Percentiles rank a stretch among this genome's conserved stretches.
phyloP scores from a whole-genome alignment of 805 yeast species.

The Pichia insulana region DNA sequence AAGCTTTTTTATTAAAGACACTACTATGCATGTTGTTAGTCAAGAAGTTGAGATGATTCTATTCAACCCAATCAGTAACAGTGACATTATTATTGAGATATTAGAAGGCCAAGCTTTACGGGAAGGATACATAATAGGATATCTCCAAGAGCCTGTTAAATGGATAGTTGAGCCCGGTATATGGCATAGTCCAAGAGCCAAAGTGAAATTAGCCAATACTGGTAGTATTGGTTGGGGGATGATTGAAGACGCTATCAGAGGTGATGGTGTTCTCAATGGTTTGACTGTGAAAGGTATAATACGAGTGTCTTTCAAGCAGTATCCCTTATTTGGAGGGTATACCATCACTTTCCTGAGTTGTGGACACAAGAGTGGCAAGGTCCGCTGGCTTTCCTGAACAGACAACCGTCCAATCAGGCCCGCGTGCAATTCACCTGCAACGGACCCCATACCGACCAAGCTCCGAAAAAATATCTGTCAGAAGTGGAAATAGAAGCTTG shows the following conservation, averaged over 20 bases:
- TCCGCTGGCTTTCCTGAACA: background rate
- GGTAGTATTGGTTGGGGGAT: conserved; percentile 41
- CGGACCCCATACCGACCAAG: no score
- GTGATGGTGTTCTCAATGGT: conserved; percentile 36
- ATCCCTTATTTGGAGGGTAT: conserved; percentile 20
- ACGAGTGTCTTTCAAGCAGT: conserved; percentile 32
- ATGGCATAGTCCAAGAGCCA: conserved; percentile 40
- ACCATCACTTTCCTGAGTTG: conserved; percentile 32
- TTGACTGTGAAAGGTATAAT: conserved; percentile 34
- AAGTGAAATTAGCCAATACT: conserved; percentile 34
- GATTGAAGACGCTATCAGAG: conserved; percentile 41
- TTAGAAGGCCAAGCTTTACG: conserved; percentile 40
- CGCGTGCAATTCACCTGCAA: no score
- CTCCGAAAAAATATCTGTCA: no score
- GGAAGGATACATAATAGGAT: conserved; percentile 39
- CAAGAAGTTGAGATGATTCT: conserved; percentile 47
- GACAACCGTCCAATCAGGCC: conserved; percentile 12
- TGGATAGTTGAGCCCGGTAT: conserved; percentile 44
- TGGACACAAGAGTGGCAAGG: conserved; percentile 3
- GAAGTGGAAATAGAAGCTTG: no score
- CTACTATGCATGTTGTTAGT: conserved; percentile 46
- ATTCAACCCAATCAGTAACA: conserved; percentile 45
- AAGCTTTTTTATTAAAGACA: conserved; percentile 33
- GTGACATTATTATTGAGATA: conserved; percentile 34
- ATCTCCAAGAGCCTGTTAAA: conserved; percentile 32